These are phyloP conservation scores for Lactarius indigo DNA, from an alignment of 768 basidiomycete genomes.

Conservation along the genomic window DNA sequence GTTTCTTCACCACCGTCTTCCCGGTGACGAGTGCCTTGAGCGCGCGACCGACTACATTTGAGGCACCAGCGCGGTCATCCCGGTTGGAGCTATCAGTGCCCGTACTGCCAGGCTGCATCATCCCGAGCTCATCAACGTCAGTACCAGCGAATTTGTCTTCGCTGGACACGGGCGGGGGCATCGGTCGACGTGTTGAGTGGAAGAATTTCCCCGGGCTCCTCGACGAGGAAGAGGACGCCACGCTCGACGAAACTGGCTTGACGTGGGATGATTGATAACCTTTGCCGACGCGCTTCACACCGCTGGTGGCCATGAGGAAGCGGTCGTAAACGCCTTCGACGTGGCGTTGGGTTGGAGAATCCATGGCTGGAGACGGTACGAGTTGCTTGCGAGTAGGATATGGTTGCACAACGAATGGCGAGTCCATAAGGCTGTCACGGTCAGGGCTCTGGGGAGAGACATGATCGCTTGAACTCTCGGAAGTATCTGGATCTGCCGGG, in stretches of 20 bases:
- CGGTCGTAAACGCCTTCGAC: constrained; percentile 78
- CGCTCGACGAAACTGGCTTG: constrained; percentile 37
- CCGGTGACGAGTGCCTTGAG: constrained; percentile 74
- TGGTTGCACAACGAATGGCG: constrained; percentile 61
- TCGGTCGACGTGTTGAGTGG: constrained; percentile 45
- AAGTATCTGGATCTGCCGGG: constrained; percentile 37
- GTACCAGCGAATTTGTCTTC: constrained; percentile 37
- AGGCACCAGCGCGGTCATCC: constrained; percentile 39
- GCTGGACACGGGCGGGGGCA: constrained; percentile 74
- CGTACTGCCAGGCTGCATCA: constrained; percentile 31
- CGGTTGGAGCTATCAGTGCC: neutral
- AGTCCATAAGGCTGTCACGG: constrained; percentile 56
- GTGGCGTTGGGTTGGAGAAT: constrained; percentile 56
- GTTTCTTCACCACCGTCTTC: constrained; percentile 49
- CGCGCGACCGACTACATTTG: constrained; percentile 62
- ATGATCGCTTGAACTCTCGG: constrained; percentile 30
- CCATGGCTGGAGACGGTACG: constrained; percentile 36
- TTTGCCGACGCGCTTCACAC: constrained; percentile 74
- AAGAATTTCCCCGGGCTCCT: constrained; percentile 38
- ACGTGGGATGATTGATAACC: constrained; percentile 74
- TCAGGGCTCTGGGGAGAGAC: constrained; percentile 16
- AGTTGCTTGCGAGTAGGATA: constrained; percentile 49
- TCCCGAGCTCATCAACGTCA: constrained; percentile 66
- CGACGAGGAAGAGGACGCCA: constrained; percentile 20
- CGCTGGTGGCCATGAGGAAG: constrained; percentile 77